Base-by-base conservation (phyloP, 306 rosid genomes). In the Corylus avellana region DNA sequence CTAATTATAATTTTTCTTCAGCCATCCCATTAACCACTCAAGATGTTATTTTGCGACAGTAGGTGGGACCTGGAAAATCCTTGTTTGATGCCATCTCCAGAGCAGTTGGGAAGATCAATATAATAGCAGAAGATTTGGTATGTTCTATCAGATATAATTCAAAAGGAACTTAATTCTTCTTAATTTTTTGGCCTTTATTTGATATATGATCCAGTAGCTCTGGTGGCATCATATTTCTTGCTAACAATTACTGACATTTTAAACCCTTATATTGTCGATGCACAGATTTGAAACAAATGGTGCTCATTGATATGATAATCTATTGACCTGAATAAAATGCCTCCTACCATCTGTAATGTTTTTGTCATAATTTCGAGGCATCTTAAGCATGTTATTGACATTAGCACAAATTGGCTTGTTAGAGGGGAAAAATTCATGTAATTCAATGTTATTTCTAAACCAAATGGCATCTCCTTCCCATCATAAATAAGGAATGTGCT, bases 111-210 rank as follows among this genome's bases (percentile, higher is more conserved):
- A 89, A 85, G 83, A 86, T 86, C 72, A 86, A 90, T 83, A 90
- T 94, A 63, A 86, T 88, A 80, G 98, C 98, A 62, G 98, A 94
- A 90, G 98, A 92, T 83, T 82, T 94, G 97, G 98, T 92, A 87
- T n/a, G 88, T 77, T 80, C 70, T 78, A 62, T 55, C 39, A 5
- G 75, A 48, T 54, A 79, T 74, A 57, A 70, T 59, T 69, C 51
- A 51, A 35, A 66, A 51, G 39, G 22, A 44, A 35, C 63, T 29
- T 14, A 73, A 50, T 25, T 51, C 20, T 32, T 48, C 13, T 27
- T 20, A 14, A 27, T 72, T 12, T 53, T 53, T 53, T 16, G 8
- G 14, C 48, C 44, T 16, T 16, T 35, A 37, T 64, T 64, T 2
- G 70, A 64, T 35, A 64, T 35, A 64, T 14, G 20, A 37, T 37